A percentile compares a stretch with the other conserved stretches of the same genome.
phyloP scores from a whole-genome alignment of 768 basidiomycete species.

The Porpolomopsis calyptriformis region DNA sequence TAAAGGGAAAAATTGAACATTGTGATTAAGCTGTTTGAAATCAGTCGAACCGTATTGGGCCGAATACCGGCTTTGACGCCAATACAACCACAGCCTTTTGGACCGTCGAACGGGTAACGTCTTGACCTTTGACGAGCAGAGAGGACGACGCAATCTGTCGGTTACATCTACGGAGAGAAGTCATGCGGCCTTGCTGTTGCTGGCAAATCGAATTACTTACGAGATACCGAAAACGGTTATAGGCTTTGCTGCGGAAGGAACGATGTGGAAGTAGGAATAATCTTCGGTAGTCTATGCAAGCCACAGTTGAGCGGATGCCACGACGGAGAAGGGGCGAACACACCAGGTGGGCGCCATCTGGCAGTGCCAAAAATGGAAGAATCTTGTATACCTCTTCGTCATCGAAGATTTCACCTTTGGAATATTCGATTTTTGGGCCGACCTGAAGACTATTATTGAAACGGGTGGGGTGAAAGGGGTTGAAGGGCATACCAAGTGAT shows the following conservation, averaged over 20 bases:
- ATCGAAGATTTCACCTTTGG: constrained; percentile 64
- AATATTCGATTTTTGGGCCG: constrained; percentile 86
- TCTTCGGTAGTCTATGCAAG: constrained; percentile 68
- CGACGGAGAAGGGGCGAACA: constrained; percentile 17
- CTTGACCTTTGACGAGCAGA: constrained; percentile 65
- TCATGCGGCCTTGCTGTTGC: background rate
- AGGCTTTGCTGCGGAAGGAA: constrained; percentile 57
- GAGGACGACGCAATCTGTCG: constrained; percentile 81
- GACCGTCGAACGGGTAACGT: constrained; percentile 91
- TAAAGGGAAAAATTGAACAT: constrained; percentile 17
- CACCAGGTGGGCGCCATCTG: constrained; percentile 94
- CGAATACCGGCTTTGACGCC: constrained; percentile 83
- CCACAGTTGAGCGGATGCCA: constrained; percentile 1
- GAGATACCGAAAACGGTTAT: constrained; percentile 94
- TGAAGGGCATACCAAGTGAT: constrained; percentile 58
- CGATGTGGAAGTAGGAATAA: constrained; percentile 93
- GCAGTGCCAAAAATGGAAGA: constrained; percentile 90
- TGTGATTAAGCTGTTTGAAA: background rate
- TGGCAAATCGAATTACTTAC: constrained; percentile 32
- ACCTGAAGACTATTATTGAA: constrained; percentile 39
- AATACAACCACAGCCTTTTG: constrained; percentile 97
- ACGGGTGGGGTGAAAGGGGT: constrained; percentile 5
- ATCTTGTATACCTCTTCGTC: constrained; percentile 80
- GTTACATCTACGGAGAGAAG: constrained; percentile 57
- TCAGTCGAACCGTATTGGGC: constrained; percentile 65